Evolutionary conservation across 495 filamentous ascomycete species (phyloP).

Genomic region (Penicillium diatomitis): DNA sequence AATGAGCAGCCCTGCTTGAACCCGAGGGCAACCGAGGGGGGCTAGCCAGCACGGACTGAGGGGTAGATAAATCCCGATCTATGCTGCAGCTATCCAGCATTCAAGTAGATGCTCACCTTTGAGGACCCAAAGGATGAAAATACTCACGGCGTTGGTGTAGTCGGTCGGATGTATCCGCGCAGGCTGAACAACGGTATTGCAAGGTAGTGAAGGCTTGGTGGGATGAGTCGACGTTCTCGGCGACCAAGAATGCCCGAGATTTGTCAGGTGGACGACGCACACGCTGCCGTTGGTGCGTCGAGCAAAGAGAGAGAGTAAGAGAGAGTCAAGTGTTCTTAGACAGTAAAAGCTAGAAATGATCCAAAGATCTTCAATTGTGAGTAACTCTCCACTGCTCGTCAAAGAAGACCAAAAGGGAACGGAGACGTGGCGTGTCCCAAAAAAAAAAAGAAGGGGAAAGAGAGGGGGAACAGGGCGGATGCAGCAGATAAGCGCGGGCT

Average conservation of each 20-base stretch:
- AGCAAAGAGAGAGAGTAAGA: neutral
- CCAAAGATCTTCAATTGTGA: slow-evolving; percentile 1
- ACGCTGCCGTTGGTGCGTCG: neutral
- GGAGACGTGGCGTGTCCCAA: slow-evolving; percentile 1
- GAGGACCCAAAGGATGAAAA: neutral
- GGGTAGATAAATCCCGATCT: too few relatives aligned
- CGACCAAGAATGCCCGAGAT: slow-evolving; percentile 6
- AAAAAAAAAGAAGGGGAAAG: neutral
- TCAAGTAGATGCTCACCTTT: too few relatives aligned
- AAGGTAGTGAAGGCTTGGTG: neutral
- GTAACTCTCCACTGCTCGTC: neutral
- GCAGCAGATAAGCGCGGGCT: slow-evolving; percentile 5
- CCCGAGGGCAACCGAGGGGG: too few relatives aligned
- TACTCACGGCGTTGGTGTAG: neutral
- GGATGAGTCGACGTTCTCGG: slow-evolving; percentile 15
- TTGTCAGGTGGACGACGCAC: slow-evolving; percentile 3
- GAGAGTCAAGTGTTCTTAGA: neutral
- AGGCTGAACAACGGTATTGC: neutral
- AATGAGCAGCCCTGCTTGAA: too few relatives aligned
- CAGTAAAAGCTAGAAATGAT: neutral
- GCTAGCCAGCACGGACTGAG: too few relatives aligned
- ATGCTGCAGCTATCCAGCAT: too few relatives aligned
- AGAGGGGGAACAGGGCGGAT: neutral
- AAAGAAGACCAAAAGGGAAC: neutral
- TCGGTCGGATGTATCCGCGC: slow-evolving; percentile 1